Base-by-base conservation (phyloP, 2,329 filamentous ascomycete genomes). In the Colletotrichum navitas region DNA sequence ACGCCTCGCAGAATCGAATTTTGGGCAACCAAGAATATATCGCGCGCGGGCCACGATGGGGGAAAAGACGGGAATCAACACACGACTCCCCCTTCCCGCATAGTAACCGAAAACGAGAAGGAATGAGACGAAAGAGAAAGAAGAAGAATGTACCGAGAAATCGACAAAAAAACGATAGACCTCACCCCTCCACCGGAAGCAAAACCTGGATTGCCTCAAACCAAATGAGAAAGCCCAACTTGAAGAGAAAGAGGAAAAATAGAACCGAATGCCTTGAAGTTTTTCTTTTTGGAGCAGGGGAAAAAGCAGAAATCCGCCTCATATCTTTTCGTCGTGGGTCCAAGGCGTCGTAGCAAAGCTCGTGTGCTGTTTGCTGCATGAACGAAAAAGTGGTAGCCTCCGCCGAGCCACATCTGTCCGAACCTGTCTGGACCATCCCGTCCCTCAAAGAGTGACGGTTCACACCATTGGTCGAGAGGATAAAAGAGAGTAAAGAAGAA, bases 321-420 rank as follows among this genome's bases (percentile, higher is more conserved):
- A 68, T 66, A 51, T 63, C 71, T 59, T 67, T 61, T 56, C 24
- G 68, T 73, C 71, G 63, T 73, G 51, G 51, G 43, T 68, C 68
- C 63, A 62, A 73, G 68, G 63, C 68, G 58, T 73, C 68, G 58
- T 71, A 73, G 71, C 71, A 73, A 73, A 72, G 71, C 56, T 24
- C 59, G 54, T 72, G 43, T 72, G 47, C 66, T 72, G 47, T 39
- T 72, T 70, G 70, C 68, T 66, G 59, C 54, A 67, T 56, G 39
- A 32, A 71, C 55, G 11, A 26, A 52, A 41, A 66, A 66, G n/a
- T 29, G 39, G 45, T n/a, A 47, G n/a, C 34, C 47, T 24, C 36
- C 21, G 26, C 29, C 16, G 16, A 5, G 36, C 21, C n/a, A 26
- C 29, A 11, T 45, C 29, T 29, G 26, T 32, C 18, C 2, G 6